These are phyloP conservation scores for Nymphaea thermarum DNA, from an alignment of 164 flowering plant species.

Conservation along the genomic window DNA sequence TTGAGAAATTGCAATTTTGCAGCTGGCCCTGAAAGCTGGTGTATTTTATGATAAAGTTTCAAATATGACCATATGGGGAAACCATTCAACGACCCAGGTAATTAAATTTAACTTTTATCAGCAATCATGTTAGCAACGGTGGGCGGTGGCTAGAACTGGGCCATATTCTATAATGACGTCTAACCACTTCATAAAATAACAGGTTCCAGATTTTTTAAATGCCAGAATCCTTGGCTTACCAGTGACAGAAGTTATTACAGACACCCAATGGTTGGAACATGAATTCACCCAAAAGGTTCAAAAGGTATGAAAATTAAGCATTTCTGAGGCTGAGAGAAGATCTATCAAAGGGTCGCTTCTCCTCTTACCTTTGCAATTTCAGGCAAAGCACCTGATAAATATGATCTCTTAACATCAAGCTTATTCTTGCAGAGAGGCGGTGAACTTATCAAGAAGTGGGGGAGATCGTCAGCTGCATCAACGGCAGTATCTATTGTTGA, in stretches of 20 bases:
- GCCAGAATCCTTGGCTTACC: conserved; percentile 78
- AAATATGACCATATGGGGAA: conserved; percentile 95
- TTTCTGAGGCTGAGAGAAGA: not conserved
- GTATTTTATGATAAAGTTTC: conserved; percentile 95
- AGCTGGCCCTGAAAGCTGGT: conserved; percentile 96
- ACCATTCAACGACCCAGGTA: conserved; percentile 99
- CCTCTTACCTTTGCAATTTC: too few species aligned
- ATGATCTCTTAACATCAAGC: not conserved
- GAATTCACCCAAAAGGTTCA: conserved; percentile 87
- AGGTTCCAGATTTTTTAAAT: conserved; percentile 97
- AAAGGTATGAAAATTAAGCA: conserved; percentile 31
- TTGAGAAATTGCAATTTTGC: conserved; percentile 9
- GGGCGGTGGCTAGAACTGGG: not conserved
- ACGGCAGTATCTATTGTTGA: conserved; percentile 91
- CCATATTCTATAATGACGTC: too few species aligned
- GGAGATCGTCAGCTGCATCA: conserved; percentile 98
- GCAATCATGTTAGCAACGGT: too few species aligned
- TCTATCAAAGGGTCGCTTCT: too few species aligned
- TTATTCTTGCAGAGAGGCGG: conserved; percentile 77
- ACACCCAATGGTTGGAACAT: conserved; percentile 76
- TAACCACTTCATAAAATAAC: not conserved
- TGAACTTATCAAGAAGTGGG: conserved; percentile 87
- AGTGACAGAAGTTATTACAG: conserved; percentile 79
- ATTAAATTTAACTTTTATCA: too few species aligned
- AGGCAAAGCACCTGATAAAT: not conserved